Base-by-base conservation (phyloP, 805 yeast genomes). In the Wickerhamomyces queroliae region DNA sequence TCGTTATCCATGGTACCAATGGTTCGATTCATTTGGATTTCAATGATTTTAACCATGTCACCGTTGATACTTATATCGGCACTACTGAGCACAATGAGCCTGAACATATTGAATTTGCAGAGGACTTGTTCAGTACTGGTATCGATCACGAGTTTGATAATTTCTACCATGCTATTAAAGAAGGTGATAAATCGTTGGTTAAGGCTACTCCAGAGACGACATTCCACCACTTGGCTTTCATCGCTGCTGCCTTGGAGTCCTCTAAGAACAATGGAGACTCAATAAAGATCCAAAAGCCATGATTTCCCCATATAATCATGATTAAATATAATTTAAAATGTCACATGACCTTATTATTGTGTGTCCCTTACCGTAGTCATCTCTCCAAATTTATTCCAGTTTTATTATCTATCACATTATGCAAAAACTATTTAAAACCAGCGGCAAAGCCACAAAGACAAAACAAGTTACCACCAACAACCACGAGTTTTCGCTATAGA, bases 221-320 rank as follows among this genome's bases (percentile, higher is more conserved):
- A 7, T 88, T 83, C 78, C 95, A 87, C 60, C 96, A 89, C 59
- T 76, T 88, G 59, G 95, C 95, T 5, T 74, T 84, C 49, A 76
- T 89, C 40, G 93, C 75, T 38, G 96, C 95, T 17, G 83, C 85
- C 41, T 62, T 89, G 22, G 79, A 81, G 46, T 78, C 89, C 44
- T 74, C 84, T 30, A 53, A 64, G 17, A 56, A 66, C 15, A 64
- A 68, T 36, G 83, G 82, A 46, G 53, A 59, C 28, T 55, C 67
- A 29, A 73, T 74, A 24, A 61, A 55, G 39, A 70, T 76, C 20
- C 76, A 67, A 35, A 33, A 28, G 17, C 31, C 19, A 3, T 36
- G 19, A 36, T 4, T n/a, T n/a, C n/a, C n/a, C n/a, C n/a, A n/a
- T n/a, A n/a, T n/a, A n/a, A n/a, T n/a, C n/a, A n/a, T n/a, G n/a